phyloP scores from a whole-genome alignment of 1,284 basidiomycete species.

The Tylopilus sp. region DNA sequence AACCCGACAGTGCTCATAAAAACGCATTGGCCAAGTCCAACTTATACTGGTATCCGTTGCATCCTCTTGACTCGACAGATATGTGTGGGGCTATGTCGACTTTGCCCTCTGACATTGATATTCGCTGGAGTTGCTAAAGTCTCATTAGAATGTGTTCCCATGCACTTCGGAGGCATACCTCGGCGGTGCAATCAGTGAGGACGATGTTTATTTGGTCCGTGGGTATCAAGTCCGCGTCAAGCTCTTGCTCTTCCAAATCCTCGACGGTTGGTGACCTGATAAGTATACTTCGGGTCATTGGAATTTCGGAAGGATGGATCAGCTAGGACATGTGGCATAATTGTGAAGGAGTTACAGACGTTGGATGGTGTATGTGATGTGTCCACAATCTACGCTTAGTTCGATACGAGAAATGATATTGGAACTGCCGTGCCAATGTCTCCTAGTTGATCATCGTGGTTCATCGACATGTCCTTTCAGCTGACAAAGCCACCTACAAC shows the following conservation, averaged over 20 bases:
- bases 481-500: constrained; percentile 20
- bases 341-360: not conserved
- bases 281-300: constrained; percentile 7
- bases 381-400: no score
- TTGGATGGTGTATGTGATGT: not conserved
- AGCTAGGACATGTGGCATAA: constrained; percentile 4
- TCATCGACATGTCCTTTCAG: not conserved
- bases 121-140: constrained; percentile 62
- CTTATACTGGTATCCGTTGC: constrained; percentile 91
- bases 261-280: constrained; percentile 44
- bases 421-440: not conserved
- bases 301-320: not conserved
- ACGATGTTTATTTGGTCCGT: constrained; percentile 48
- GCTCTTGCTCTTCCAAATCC: constrained; percentile 53
- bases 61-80: constrained; percentile 85
- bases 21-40: no score
- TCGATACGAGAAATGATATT: not conserved
- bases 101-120: constrained; percentile 54
- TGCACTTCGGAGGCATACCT: constrained; percentile 42
- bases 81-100: constrained; percentile 68
- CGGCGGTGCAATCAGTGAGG: constrained; percentile 70
- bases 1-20: no score
- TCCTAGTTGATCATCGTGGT: not conserved
- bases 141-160: not conserved
- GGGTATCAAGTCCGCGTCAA: constrained; percentile 53